Evolutionary conservation across 495 filamentous ascomycete genomes (phyloP).

Genomic region (Penicillium paradoxum): DNA sequence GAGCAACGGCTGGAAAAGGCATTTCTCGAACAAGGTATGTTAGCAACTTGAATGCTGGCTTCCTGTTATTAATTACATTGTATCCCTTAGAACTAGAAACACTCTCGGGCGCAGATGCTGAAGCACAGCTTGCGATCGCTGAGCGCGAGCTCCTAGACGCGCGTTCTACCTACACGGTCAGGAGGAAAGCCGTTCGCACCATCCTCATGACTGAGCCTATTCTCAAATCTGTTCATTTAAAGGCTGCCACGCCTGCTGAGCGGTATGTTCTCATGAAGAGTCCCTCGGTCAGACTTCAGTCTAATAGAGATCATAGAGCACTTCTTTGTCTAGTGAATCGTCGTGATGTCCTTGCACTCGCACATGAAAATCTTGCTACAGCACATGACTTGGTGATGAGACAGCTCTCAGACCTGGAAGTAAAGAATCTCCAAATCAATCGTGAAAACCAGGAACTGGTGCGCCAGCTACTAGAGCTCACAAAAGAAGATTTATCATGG

Average conservation of each 20-base stretch:
- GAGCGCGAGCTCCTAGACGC: constrained; percentile 65
- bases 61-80: constrained; percentile 4
- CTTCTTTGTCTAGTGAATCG: constrained; percentile 60
- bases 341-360: constrained; percentile 60
- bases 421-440: constrained; percentile 49
- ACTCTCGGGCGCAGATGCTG: constrained; percentile 40
- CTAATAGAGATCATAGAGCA: constrained; percentile 41
- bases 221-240: constrained; percentile 70
- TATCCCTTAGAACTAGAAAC: constrained; percentile 24
- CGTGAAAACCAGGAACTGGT: constrained; percentile 60
- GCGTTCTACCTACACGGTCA: constrained; percentile 60
- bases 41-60: neutral
- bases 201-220: constrained; percentile 67
- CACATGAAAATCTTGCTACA: constrained; percentile 51
- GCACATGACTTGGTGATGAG: constrained; percentile 43
- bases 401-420: constrained; percentile 50
- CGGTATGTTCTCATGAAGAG: constrained; percentile 42
- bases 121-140: constrained; percentile 48
- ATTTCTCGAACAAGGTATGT: constrained; percentile 53
- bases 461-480: constrained; percentile 54
- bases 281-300: neutral
- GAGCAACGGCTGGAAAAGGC: constrained; percentile 66
- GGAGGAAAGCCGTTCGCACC: constrained; percentile 59
- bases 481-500: constrained; percentile 50
- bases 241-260: constrained; percentile 60